Base-by-base conservation (phyloP, 768 basidiomycete genomes). In the Rhizopogon vinicolor region DNA sequence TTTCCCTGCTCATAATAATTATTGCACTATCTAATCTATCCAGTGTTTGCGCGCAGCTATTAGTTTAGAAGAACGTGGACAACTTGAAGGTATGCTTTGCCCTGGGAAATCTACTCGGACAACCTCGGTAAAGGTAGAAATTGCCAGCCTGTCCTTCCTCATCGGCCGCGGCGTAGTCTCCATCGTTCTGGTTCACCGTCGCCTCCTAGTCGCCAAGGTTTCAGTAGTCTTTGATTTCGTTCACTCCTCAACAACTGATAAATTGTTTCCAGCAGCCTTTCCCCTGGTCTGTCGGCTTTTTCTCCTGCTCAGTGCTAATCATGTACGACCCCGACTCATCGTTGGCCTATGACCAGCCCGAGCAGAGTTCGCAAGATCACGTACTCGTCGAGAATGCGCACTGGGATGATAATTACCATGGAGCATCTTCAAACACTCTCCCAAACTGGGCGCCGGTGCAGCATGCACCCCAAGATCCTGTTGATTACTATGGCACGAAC, bases 321-420 rank as follows among this genome's bases (percentile, higher is more conserved):
- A 72, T 70, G 70, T 72, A 66, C 31, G 52, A 53, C 52, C 33
- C 19, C 48, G 35, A 49, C 35, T 49, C 48, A 49, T 55, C 61
- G 44, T 63, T 70, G 22, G 68, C 68, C 22, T 70, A 70, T 51
- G 64, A 69, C 55, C 31, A 29, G 28, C 62, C 62, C 16, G 70
- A 68, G 43, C 46, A 50, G 37, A 54, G 51, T 39, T 37, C 46
- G 8, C 59, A 14, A 58, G 59, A 19, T 55, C 58, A 44, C 53
- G 48, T 25, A 28, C 53, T 50, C 4, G n/a, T 37, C 6, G 48
- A 49, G 19, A 37, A 35, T 10, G 48, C 9, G 5, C 33, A 49
- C 5, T 37, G 35, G 48, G 22, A 37, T 9, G 5, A 25, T 14
- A 25, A 22, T 42, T 10, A 19, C 19, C n/a, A 39, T 39, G 51